Conservation (phyloP, 1,284 basidiomycete species). For the Omphalotus olearius region DNA sequence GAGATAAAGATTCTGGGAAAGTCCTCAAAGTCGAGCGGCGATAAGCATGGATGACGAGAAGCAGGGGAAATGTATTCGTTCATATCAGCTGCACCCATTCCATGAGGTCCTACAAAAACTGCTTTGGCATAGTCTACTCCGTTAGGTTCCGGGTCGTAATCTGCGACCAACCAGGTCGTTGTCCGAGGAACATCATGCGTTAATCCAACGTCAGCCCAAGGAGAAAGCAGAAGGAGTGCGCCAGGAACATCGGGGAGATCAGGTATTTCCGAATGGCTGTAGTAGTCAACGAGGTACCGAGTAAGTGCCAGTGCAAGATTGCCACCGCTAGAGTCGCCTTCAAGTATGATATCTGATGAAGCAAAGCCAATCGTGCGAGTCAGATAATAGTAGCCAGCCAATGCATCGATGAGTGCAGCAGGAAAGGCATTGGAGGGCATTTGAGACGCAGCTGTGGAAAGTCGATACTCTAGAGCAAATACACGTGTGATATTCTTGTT, state of each 20-base stretch:
- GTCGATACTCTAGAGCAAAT: slow-evolving; percentile 41
- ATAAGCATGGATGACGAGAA: slow-evolving; percentile 14
- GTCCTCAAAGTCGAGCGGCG: slow-evolving; percentile 21
- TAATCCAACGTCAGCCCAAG: slow-evolving; percentile 41
- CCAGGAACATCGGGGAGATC: slow-evolving; percentile 26
- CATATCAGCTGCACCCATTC: slow-evolving; percentile 9
- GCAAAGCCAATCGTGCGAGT: slow-evolving; percentile 44
- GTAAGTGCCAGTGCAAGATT: slow-evolving; percentile 48
- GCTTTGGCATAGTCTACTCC: slow-evolving; percentile 2
- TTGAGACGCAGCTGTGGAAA: slow-evolving; percentile 27
- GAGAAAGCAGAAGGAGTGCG: slow-evolving; percentile 41
- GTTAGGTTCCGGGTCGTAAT: neutral
- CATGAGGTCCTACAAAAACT: slow-evolving; percentile 11
- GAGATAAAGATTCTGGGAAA: slow-evolving; percentile 33
- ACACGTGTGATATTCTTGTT: slow-evolving; percentile 34
- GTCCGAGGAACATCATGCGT: slow-evolving; percentile 16
- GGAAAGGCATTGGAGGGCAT: slow-evolving; percentile 38
- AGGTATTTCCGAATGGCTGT: slow-evolving; percentile 8
- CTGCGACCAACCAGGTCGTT: neutral
- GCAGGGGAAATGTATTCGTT: slow-evolving; percentile 26
- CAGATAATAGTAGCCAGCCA: slow-evolving; percentile 50
- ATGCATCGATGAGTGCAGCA: slow-evolving; percentile 47
- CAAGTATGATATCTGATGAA: slow-evolving; percentile 42
- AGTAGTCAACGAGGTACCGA: slow-evolving; percentile 33
- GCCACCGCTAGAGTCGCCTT: slow-evolving; percentile 62